Conservation (phyloP, 805 yeast species). For the Candida odintsovae region DNA sequence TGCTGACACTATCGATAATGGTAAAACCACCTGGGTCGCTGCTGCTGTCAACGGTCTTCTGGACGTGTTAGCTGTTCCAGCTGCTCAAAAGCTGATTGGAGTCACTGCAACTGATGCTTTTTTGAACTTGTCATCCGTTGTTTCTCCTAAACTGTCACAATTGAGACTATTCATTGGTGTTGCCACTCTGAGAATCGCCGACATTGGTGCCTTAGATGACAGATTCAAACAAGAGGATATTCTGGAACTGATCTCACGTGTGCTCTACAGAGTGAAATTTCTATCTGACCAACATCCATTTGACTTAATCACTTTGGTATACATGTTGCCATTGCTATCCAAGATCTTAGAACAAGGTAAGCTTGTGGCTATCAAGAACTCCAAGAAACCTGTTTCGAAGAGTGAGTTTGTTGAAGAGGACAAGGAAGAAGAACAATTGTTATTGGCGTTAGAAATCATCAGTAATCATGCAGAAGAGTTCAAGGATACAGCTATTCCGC, state of each 20-base stretch:
- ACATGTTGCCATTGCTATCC: conserved; percentile 67
- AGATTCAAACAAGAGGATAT: conserved; percentile 46
- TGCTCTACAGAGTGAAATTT: conserved; percentile 71
- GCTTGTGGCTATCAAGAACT: conserved; percentile 43
- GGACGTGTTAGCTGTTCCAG: conserved; percentile 33
- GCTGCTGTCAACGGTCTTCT: conserved; percentile 49
- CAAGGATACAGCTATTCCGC: conserved; percentile 60
- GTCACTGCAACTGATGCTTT: conserved; percentile 42
- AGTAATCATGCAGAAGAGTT: conserved; percentile 64
- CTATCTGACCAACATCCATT: conserved; percentile 67
- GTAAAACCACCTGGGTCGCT: conserved; percentile 66
- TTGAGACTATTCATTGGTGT: conserved; percentile 56
- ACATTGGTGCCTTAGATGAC: conserved; percentile 39
- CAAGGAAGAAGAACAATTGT: conserved; percentile 81
- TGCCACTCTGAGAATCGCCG: conserved; percentile 57
- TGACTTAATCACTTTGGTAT: conserved; percentile 63
- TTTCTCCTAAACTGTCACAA: conserved; percentile 46
- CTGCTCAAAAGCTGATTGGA: conserved; percentile 35
- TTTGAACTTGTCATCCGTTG: conserved; percentile 45
- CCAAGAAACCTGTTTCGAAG: conserved; percentile 46
- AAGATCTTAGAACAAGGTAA: conserved; percentile 66
- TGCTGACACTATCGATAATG: conserved; percentile 53
- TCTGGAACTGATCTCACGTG: conserved; percentile 50
- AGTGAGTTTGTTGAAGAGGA: conserved; percentile 76
- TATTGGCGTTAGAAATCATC: conserved; percentile 71